Base-by-base conservation (phyloP, 768 basidiomycete species). In the Boletus rufocinnamomeus region DNA sequence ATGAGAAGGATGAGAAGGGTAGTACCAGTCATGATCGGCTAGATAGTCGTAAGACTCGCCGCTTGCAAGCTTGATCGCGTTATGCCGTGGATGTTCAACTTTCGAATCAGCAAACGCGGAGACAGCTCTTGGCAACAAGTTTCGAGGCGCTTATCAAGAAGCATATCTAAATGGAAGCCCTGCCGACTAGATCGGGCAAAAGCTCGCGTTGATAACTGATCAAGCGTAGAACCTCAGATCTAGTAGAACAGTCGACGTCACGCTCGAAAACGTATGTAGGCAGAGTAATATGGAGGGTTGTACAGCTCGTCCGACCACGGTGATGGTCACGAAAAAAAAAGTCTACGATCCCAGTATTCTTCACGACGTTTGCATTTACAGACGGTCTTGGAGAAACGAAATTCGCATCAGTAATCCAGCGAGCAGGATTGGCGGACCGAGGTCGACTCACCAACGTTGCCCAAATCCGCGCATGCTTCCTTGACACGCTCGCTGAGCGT, bases 401-500 rank as follows among this genome's bases (percentile, higher is more conserved):
- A 43, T 40, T 21, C 28, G 19, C 3, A 40, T 64, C 50, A 55
- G 16, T 17, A n/a, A 50, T 32, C 11, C n/a, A 43, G 7, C 6
- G 17, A 21, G 17, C 2, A 8, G 5, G 28, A 51, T 35, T 25
- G 43, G n/a, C 6, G 1, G 45, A 55, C 4, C 25, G 32, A 28
- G 8, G 7, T 49, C 49, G 17, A 78, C 81, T 67, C 60, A 84
- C 83, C 65, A 57, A 79, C 74, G 72, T 85, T 93, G 64, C 89
- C 92, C 59, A 99, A 84, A 77, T 99, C 96, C 44, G 74, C 65
- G 77, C 93, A 95, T n/a, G 96, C 95, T 74, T 91, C 88, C 78
- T 94, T 92, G 78, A 97, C 93, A 70, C 96, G 93, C 61, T 74
- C 82, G 49, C 74, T 48, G 64, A 98, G 84, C 21, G 94, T 96